Evolutionary conservation across 73 alveolate species (phyloP).

Genomic region (Uronychia binucleata): DNA sequence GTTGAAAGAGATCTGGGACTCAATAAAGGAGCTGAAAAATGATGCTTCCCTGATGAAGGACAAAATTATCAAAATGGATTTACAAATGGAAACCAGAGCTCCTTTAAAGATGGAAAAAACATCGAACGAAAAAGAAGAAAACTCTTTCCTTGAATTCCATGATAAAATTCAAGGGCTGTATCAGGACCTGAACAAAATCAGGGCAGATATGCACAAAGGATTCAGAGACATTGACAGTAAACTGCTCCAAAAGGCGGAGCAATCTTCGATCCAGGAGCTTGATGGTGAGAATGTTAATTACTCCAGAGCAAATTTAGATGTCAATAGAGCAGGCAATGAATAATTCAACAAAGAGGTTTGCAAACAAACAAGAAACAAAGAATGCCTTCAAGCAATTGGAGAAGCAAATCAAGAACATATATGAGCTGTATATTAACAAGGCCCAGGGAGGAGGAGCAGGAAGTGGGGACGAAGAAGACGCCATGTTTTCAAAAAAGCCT

Average conservation of each 20-base stretch:
- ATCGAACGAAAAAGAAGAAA: too few relatives aligned
- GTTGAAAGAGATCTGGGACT: too few relatives aligned
- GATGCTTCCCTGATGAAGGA: too few relatives aligned
- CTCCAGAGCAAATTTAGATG: neutral
- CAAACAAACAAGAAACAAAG: conserved; percentile 90
- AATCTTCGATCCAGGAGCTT: neutral
- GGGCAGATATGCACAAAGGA: conserved; percentile 46
- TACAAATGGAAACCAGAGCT: too few relatives aligned
- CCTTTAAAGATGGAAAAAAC: too few relatives aligned
- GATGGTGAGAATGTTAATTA: too few relatives aligned
- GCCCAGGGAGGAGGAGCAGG: conserved; percentile 9
- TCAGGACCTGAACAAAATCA: conserved; percentile 68
- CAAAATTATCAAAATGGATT: too few relatives aligned
- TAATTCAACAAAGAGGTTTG: conserved; percentile 75
- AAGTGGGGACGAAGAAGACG: conserved; percentile 79
- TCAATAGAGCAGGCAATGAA: neutral
- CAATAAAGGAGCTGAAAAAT: too few relatives aligned
- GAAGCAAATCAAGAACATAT: conserved; percentile 79
- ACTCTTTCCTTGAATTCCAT: conserved; percentile 65
- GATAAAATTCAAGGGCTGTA: conserved; percentile 59
- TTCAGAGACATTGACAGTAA: neutral
- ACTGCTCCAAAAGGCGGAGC: neutral
- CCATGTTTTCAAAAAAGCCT: conserved; percentile 90
- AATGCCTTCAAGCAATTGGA: conserved; percentile 85
- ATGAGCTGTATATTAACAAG: conserved; percentile 47